These are phyloP conservation scores for Metarhizium humberi DNA, from an alignment of 2,329 filamentous ascomycete genomes.

Conservation along the genomic window DNA sequence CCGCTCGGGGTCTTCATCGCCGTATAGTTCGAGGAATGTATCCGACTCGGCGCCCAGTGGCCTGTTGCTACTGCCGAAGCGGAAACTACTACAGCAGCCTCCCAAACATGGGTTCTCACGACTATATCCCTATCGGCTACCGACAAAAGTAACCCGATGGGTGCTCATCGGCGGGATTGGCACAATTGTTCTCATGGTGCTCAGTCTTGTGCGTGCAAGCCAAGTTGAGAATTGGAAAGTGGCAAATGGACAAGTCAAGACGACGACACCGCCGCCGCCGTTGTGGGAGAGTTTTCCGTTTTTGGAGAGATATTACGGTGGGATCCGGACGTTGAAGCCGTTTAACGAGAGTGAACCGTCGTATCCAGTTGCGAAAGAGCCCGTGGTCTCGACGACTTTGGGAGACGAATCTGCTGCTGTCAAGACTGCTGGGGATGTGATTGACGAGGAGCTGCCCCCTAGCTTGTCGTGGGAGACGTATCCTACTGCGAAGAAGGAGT, in stretches of 20 bases:
- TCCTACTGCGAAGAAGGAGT: slow-evolving; percentile 30
- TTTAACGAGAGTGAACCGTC: slow-evolving; percentile 63
- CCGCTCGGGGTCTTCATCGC: slow-evolving; percentile 28
- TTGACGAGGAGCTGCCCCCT: slow-evolving; percentile 2
- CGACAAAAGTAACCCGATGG: slow-evolving; percentile 66
- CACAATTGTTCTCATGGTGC: slow-evolving; percentile 66
- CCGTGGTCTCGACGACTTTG: slow-evolving; percentile 17
- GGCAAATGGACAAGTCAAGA: slow-evolving; percentile 38
- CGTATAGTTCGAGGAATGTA: slow-evolving; percentile 44
- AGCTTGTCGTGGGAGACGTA: slow-evolving; percentile 27
- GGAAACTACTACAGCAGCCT: neutral
- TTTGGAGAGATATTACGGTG: slow-evolving; percentile 81
- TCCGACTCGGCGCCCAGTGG: slow-evolving; percentile 34
- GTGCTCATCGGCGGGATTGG: slow-evolving; percentile 64
- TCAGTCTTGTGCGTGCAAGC: slow-evolving; percentile 65
- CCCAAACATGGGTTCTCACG: slow-evolving; percentile 13
- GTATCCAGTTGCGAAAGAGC: slow-evolving; percentile 63
- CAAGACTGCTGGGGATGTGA: slow-evolving; percentile 10
- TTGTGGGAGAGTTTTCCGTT: slow-evolving; percentile 82
- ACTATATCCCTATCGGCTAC: slow-evolving; percentile 50
- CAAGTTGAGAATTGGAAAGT: slow-evolving; percentile 57
- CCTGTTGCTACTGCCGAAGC: slow-evolving; percentile 34
- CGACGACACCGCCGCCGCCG: slow-evolving; percentile 50
- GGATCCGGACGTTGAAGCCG: slow-evolving; percentile 62
- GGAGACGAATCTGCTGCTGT: slow-evolving; percentile 1